phyloP scores from a whole-genome alignment of 75 land plant species.

The Chamaecyparis obtusa region DNA sequence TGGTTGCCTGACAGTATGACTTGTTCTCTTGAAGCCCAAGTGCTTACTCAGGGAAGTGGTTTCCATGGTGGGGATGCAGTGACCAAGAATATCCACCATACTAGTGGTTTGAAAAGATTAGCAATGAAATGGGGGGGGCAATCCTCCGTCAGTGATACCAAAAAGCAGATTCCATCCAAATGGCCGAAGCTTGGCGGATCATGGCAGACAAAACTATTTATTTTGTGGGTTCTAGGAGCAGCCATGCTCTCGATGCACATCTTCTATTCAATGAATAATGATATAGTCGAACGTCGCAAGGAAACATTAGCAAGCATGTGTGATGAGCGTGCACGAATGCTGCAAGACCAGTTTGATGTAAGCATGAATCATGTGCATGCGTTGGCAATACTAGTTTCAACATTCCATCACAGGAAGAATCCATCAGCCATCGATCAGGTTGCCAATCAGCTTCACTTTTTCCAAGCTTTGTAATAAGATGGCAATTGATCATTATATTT shows the following conservation, averaged over 20 bases:
- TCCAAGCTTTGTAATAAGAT: background rate
- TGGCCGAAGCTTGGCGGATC: background rate
- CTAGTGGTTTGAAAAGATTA: slow-evolving; percentile 2
- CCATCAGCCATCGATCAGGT: slow-evolving; percentile 52
- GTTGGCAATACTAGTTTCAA: slow-evolving; percentile 45
- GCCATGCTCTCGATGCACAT: background rate
- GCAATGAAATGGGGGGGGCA: slow-evolving; percentile 2
- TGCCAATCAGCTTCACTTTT: background rate
- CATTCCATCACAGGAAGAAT: slow-evolving; percentile 37
- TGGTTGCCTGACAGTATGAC: slow-evolving; percentile 4
- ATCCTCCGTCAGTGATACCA: background rate
- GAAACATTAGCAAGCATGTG: slow-evolving; percentile 50
- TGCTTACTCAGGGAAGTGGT: slow-evolving; percentile 1
- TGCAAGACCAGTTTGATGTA: slow-evolving; percentile 48
- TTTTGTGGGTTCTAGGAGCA: slow-evolving; percentile 22
- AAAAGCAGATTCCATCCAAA: background rate
- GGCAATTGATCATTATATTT: background rate
- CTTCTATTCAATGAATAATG: slow-evolving; percentile 28
- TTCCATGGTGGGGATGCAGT: background rate
- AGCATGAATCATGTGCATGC: slow-evolving; percentile 60
- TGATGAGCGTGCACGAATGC: slow-evolving; percentile 55
- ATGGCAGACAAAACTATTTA: slow-evolving; percentile 3
- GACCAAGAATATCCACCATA: background rate
- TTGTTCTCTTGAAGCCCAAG: slow-evolving; percentile 2
- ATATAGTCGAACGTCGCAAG: background rate